Conservation (phyloP, 176 grass and related monocot species). For the Lolium rigidum region DNA sequence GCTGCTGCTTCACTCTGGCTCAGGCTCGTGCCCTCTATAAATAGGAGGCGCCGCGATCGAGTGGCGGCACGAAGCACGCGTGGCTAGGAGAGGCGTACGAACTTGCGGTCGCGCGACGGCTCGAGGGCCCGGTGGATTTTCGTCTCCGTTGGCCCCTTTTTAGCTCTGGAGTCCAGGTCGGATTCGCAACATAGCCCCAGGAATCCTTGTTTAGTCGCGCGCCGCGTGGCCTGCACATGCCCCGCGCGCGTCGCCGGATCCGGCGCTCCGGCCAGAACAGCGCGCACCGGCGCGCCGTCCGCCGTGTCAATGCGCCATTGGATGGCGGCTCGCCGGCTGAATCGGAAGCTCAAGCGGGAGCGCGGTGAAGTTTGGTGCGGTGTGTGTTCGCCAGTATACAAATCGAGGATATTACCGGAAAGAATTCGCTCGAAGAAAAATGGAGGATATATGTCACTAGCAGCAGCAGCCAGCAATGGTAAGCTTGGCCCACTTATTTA, state of each 20-base stretch:
- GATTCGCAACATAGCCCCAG: slow-evolving; percentile 36
- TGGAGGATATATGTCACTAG: slow-evolving; percentile 16
- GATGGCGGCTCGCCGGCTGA: background rate
- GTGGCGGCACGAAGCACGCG: slow-evolving; percentile 11
- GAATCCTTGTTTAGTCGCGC: slow-evolving; percentile 42
- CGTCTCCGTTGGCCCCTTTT: background rate
- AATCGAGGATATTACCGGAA: background rate
- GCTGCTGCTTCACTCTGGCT: slow-evolving; percentile 13
- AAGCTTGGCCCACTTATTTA: slow-evolving; percentile 39
- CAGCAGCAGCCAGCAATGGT: slow-evolving; percentile 31
- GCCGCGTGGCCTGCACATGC: slow-evolving; percentile 48
- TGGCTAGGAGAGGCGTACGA: background rate
- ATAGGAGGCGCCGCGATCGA: slow-evolving; percentile 36
- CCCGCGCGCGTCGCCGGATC: slow-evolving; percentile 17
- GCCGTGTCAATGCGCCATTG: slow-evolving; percentile 28
- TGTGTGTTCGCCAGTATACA: slow-evolving; percentile 3
- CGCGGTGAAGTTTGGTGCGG: background rate
- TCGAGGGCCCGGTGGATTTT: slow-evolving; percentile 31
- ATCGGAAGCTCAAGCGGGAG: background rate
- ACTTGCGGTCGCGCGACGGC: slow-evolving; percentile 35
- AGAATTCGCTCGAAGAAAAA: background rate
- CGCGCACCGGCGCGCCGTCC: background rate
- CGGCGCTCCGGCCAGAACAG: background rate
- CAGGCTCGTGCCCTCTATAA: slow-evolving; percentile 32
- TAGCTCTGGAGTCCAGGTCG: slow-evolving; percentile 41